Evolutionary conservation across 2,329 filamentous ascomycete species (phyloP).

Genomic region (Cladophialophora bantiana): DNA sequence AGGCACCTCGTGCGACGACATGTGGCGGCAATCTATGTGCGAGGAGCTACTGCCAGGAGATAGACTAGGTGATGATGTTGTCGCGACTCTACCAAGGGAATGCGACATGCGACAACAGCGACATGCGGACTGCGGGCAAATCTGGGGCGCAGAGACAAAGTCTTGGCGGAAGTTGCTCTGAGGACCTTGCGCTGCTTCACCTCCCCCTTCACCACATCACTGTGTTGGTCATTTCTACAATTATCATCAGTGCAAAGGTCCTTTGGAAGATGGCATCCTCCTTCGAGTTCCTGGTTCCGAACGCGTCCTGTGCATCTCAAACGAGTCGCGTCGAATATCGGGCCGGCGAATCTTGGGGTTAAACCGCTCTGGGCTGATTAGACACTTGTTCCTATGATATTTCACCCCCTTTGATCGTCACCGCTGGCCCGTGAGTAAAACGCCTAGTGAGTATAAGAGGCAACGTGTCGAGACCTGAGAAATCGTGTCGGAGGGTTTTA

Average conservation of each 20-base stretch:
- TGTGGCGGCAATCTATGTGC: neutral
- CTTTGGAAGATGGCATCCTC: neutral
- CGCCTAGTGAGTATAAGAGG: neutral
- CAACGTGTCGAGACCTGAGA: neutral
- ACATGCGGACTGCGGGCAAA: neutral
- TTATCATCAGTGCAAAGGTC: neutral
- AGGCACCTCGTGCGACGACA: neutral
- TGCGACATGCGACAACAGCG: slow-evolving; percentile 1
- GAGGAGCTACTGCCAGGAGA: neutral
- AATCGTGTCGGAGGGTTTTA: neutral
- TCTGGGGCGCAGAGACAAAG: slow-evolving; percentile 4
- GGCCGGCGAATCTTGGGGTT: slow-evolving; percentile 20
- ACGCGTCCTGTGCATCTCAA: slow-evolving; percentile 12
- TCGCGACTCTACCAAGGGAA: neutral
- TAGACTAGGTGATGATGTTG: neutral
- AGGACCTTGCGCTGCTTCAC: neutral
- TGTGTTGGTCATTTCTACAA: neutral
- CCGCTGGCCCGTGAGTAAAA: neutral
- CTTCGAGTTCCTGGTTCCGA: neutral
- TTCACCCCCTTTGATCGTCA: slow-evolving; percentile 2
- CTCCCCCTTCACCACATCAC: neutral
- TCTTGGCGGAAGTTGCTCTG: neutral
- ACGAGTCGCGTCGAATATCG: slow-evolving; percentile 15
- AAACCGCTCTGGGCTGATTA: slow-evolving; percentile 21
- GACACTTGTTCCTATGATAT: slow-evolving; percentile 2